Percentiles rank a stretch among this genome's conserved stretches.
Evolutionary conservation across 306 rosid genomes (phyloP).

Genomic region (Cucurbita ficifolia): DNA sequence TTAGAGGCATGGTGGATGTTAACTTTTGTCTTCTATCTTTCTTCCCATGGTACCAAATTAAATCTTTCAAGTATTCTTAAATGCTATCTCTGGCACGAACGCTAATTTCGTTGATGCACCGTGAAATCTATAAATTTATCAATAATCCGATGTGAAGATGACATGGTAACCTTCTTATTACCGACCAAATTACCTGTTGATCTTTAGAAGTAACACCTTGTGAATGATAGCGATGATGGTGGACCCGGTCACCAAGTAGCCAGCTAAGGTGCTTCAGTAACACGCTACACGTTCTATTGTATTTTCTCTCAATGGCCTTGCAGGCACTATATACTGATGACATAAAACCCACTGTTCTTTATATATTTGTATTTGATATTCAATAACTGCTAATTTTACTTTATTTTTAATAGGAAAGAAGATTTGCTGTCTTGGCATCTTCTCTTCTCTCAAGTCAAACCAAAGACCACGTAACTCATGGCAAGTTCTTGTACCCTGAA

Average conservation of each 20-base stretch:
- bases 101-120: not conserved
- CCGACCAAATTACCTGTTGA: not conserved
- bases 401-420: constrained; percentile 46
- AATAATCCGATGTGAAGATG: not conserved
- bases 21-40: not conserved
- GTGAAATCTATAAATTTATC: not conserved
- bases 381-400: not conserved
- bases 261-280: not conserved
- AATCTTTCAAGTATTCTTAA: not conserved
- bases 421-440: constrained; percentile 82
- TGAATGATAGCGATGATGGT: not conserved
- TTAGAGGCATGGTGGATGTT: not conserved
- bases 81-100: not conserved
- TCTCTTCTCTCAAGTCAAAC: constrained; percentile 89
- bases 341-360: not conserved
- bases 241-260: not conserved
- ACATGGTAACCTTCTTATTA: not conserved
- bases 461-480: constrained; percentile 70
- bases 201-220: not conserved
- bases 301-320: not conserved
- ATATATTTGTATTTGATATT: not conserved
- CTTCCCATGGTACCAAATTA: not conserved
- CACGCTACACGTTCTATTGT: not conserved
- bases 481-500: constrained; percentile 24
- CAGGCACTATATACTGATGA: not conserved